Evolutionary conservation across 805 yeast species (phyloP).

Genomic region (Teunomyces stri): DNA sequence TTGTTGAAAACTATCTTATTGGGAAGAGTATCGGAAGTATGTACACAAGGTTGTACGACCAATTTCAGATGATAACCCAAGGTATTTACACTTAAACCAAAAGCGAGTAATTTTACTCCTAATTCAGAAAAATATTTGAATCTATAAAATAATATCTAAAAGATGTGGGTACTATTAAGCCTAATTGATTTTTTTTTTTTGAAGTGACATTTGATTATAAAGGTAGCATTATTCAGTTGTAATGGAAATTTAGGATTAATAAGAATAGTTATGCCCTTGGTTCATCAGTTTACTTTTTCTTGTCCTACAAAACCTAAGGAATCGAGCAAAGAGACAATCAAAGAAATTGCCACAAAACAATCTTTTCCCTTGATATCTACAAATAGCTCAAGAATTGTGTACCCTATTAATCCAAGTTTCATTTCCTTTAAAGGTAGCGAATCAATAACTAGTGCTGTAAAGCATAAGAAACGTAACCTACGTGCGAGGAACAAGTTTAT

Average conservation of each 20-base stretch:
- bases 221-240: background rate
- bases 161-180: background rate
- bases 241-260: background rate
- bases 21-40: slow-evolving; percentile 82
- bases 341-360: background rate
- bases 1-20: slow-evolving; percentile 74
- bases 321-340: background rate
- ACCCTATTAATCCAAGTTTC: background rate
- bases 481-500: slow-evolving; percentile 19
- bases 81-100: slow-evolving; percentile 76
- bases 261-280: background rate
- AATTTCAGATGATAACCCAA: slow-evolving; percentile 90
- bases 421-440: background rate
- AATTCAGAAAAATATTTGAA: background rate
- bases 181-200: background rate
- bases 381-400: background rate
- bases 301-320: background rate
- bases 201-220: background rate
- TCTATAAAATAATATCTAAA: background rate
- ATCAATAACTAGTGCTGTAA: background rate
- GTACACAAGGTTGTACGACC: slow-evolving; percentile 91
- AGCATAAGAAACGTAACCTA: background rate
- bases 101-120: background rate
- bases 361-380: slow-evolving; percentile 1
- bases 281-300: background rate